phyloP scores from a whole-genome alignment of 2,329 filamentous ascomycete genomes.

The Lecanosticta acicola region DNA sequence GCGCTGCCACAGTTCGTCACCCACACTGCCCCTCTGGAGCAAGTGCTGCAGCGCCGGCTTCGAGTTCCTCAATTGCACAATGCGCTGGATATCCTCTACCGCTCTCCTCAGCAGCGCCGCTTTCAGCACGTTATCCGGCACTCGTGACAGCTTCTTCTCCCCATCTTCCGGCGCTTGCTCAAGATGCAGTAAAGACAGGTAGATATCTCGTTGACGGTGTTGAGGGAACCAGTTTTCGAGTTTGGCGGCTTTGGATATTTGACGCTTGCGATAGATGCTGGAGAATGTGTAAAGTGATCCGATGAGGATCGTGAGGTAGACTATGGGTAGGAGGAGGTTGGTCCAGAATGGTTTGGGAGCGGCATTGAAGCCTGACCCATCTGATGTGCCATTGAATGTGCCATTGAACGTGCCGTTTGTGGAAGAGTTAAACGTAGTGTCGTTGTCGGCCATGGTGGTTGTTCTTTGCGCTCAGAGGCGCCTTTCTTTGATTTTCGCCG shows the following conservation, averaged over 20 bases:
- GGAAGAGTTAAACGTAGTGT: conserved; percentile 24
- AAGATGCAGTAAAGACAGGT: conserved; percentile 84
- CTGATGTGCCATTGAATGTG: conserved; percentile 23
- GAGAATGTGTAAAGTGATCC: conserved; percentile 90
- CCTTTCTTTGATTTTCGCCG: neutral
- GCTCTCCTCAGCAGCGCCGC: conserved; percentile 84
- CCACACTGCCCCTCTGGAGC: conserved; percentile 84
- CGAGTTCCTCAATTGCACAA: conserved; percentile 79
- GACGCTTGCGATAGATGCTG: conserved; percentile 85
- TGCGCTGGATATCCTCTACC: conserved; percentile 85
- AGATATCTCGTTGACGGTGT: conserved; percentile 88
- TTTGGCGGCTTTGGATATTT: conserved; percentile 71
- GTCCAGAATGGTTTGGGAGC: conserved; percentile 53
- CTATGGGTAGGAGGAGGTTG: conserved; percentile 77
- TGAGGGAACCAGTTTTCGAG: conserved; percentile 91
- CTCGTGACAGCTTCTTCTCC: conserved; percentile 58
- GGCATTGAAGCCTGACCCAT: conserved; percentile 20
- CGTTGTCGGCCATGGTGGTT: conserved; percentile 27
- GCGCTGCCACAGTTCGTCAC: conserved; percentile 91
- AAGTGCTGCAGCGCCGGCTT: conserved; percentile 82
- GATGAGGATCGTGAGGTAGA: conserved; percentile 81
- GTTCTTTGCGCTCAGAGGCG: conserved; percentile 8
- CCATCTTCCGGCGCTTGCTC: conserved; percentile 50
- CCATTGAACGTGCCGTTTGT: conserved; percentile 21
- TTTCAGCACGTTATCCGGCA: conserved; percentile 80